Conservation (phyloP, 2,329 filamentous ascomycete species). For the Stemphylium beticola region DNA sequence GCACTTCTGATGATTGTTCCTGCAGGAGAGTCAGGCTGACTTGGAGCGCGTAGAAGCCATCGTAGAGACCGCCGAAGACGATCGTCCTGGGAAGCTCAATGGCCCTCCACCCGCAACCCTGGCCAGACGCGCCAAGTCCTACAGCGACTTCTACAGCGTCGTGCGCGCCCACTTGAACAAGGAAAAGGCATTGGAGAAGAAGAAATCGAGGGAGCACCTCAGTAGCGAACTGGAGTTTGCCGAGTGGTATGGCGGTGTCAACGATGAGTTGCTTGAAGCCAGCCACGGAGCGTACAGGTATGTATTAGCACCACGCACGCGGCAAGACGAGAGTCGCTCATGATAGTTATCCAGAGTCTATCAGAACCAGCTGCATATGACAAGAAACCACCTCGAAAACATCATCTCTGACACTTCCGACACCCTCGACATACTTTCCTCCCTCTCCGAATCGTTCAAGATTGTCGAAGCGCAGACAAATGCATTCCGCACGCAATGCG, state of each 20-base stretch:
- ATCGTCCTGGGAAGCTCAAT: constrained; percentile 57
- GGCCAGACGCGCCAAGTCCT: constrained; percentile 73
- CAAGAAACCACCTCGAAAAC: constrained; percentile 79
- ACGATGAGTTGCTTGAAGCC: constrained; percentile 74
- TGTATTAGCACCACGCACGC: not conserved
- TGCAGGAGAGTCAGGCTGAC: constrained; percentile 62
- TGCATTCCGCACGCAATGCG: constrained; percentile 91
- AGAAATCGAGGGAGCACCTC: constrained; percentile 52
- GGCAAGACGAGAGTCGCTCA: not conserved
- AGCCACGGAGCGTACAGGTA: constrained; percentile 83
- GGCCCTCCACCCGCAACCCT: constrained; percentile 71
- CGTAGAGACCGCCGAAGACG: constrained; percentile 66
- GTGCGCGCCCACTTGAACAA: constrained; percentile 64
- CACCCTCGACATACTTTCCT: constrained; percentile 76
- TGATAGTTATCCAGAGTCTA: constrained; percentile 60
- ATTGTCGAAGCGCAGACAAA: constrained; percentile 88
- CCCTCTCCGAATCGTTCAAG: constrained; percentile 83
- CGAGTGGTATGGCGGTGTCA: constrained; percentile 64
- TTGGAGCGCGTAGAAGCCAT: constrained; percentile 63
- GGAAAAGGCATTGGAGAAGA: constrained; percentile 51
- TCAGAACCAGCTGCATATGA: constrained; percentile 78
- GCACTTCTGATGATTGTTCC: constrained; percentile 49
- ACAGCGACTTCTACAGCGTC: constrained; percentile 75
- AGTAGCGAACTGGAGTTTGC: constrained; percentile 66
- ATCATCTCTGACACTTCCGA: constrained; percentile 78